Base-by-base conservation (phyloP, 176 grass and related monocot genomes). In the Ensete glaucum region DNA sequence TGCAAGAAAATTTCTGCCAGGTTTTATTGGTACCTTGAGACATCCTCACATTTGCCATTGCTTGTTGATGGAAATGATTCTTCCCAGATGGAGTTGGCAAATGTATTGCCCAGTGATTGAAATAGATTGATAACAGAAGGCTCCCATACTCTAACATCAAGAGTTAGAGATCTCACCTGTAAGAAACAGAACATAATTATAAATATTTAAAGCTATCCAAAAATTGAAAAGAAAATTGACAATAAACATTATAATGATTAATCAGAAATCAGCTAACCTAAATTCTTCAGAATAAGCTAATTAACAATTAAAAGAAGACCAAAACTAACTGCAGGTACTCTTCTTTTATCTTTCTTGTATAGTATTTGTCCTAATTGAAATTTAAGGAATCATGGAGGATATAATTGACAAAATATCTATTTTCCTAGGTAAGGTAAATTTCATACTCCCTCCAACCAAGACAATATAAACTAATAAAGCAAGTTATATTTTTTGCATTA, bases 131-230 rank as follows among this genome's bases (percentile, higher is more conserved):
- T 98, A 43, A 98, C 90, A 17, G 86, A 92, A 77, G 88, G 86
- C 27, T 98, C 94, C 94, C 94, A 98, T 21, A 93, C 90, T 86
- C 87, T 93, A 84, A 98, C 94, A 85, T 98, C 94, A 23, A 98
- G 90, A 77, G 88, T 91, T 79, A 98, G 76, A 78, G 88, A 93
- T 81, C 94, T 87, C 74, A 98, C 94, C 94, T 98, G 87, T 76
- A 70, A 21, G 34, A 43, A 43, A 43, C 34, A 43, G 19, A 43
- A 13, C 12, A 10, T 34, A 4, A 43, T 43, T 43, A 43, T 5
- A 56, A 17, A 53, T 21, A 16, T 57, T n/a, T 65, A 21, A 71
- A 11, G 20, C 16, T 20, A 11, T 27, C 25, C 22, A 57, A 8
- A 2, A 27, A 56, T 14, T 69, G 67, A 69, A 23, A 50, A 69